A percentile compares a stretch with the other conserved stretches of the same genome.
phyloP scores from a whole-genome alignment of 768 basidiomycete species.

The Holtermanniella nyarrowii region DNA sequence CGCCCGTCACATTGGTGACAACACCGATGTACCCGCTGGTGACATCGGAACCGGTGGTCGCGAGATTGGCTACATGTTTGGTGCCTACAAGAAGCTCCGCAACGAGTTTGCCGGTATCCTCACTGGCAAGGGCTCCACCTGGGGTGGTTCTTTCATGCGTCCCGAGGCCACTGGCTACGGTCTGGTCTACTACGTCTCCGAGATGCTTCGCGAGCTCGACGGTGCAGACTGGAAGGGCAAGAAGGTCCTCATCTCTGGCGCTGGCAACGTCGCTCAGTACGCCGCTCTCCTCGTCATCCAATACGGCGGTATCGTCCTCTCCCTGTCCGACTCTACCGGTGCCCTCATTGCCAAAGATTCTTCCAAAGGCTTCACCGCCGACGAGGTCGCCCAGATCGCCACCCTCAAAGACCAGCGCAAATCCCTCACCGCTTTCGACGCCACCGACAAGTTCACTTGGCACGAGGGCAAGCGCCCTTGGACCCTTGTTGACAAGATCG shows the following conservation, averaged over 20 bases:
- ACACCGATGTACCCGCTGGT: slow-evolving; percentile 60
- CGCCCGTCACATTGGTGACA: slow-evolving; percentile 58
- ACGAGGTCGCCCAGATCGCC: slow-evolving; percentile 45
- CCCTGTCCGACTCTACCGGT: slow-evolving; percentile 66
- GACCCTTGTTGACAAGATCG: slow-evolving; percentile 54
- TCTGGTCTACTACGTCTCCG: slow-evolving; percentile 64
- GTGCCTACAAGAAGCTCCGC: slow-evolving; percentile 62
- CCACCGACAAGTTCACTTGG: slow-evolving; percentile 44
- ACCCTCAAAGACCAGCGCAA: slow-evolving; percentile 40
- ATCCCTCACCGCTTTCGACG: slow-evolving; percentile 34
- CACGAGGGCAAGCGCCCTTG: slow-evolving; percentile 54
- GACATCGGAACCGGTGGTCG: slow-evolving; percentile 66
- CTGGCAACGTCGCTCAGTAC: slow-evolving; percentile 65
- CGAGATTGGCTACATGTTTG: slow-evolving; percentile 67
- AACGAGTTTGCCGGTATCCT: slow-evolving; percentile 62
- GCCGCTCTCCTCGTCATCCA: slow-evolving; percentile 68
- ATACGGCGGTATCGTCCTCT: slow-evolving; percentile 60
- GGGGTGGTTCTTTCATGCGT: slow-evolving; percentile 64
- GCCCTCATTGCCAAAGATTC: slow-evolving; percentile 50
- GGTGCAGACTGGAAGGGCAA: slow-evolving; percentile 48
- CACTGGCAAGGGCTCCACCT: slow-evolving; percentile 59
- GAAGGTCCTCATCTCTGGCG: slow-evolving; percentile 46
- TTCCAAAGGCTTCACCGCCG: slow-evolving; percentile 50
- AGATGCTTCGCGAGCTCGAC: slow-evolving; percentile 55
- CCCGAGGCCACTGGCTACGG: slow-evolving; percentile 67